phyloP scores from a whole-genome alignment of 2,329 filamentous ascomycete genomes.

The Xylariaceae sp. region DNA sequence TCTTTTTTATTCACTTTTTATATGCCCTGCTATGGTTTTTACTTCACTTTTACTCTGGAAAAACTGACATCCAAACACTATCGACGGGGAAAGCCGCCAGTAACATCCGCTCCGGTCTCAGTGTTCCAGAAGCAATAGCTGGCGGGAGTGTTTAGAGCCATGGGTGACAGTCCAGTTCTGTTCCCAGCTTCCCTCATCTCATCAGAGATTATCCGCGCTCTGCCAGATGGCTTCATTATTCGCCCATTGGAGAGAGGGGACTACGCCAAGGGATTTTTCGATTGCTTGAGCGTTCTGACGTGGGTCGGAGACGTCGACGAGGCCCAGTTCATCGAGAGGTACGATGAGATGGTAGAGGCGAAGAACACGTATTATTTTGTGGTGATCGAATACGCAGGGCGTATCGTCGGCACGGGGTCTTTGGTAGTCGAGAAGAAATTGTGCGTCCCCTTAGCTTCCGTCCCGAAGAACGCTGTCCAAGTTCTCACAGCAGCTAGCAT shows the following conservation, averaged over 20 bases:
- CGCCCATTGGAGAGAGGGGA: constrained; percentile 71
- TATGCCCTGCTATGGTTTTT: too few species aligned
- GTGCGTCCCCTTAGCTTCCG: constrained; percentile 44
- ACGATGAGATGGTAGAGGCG: constrained; percentile 57
- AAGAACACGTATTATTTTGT: constrained; percentile 68
- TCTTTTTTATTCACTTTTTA: too few species aligned
- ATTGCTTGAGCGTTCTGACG: constrained; percentile 75
- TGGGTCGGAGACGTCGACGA: constrained; percentile 73
- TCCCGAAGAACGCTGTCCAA: constrained; percentile 2
- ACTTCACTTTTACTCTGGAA: too few species aligned
- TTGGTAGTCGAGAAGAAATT: constrained; percentile 81
- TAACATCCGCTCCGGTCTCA: too few species aligned
- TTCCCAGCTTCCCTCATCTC: constrained; percentile 71
- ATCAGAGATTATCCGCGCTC: constrained; percentile 57
- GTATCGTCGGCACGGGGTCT: constrained; percentile 74
- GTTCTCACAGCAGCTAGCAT: constrained; percentile 47
- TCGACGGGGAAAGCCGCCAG: too few species aligned
- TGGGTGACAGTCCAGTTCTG: constrained; percentile 46
- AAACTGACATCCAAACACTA: too few species aligned
- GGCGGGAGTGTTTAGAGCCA: background rate
- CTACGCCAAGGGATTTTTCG: constrained; percentile 71
- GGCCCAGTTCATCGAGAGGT: constrained; percentile 50
- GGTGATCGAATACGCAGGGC: constrained; percentile 65
- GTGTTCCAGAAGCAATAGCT: too few species aligned
- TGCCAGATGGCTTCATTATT: constrained; percentile 71